These are phyloP conservation scores for Metschnikowia shivogae DNA, from an alignment of 805 yeast genomes.

Conservation along the genomic window DNA sequence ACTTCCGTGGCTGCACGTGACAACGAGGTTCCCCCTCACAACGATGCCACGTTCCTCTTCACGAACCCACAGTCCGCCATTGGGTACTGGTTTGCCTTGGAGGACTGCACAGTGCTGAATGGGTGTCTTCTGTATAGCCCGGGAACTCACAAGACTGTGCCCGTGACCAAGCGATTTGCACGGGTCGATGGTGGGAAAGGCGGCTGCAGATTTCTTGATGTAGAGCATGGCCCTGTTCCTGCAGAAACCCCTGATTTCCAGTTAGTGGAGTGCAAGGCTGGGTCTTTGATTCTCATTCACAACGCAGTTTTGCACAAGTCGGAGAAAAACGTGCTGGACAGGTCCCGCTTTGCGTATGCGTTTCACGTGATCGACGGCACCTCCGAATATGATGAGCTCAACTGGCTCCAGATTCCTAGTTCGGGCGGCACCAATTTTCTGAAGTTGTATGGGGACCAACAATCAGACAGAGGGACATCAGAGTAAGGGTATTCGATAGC, in stretches of 20 bases:
- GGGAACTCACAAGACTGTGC: constrained; percentile 60
- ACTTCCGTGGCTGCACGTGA: constrained; percentile 25
- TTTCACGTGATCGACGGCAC: constrained; percentile 75
- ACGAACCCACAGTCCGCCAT: constrained; percentile 68
- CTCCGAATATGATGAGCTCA: constrained; percentile 54
- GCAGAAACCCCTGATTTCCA: constrained; percentile 42
- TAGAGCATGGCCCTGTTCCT: constrained; percentile 20
- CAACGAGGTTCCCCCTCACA: constrained; percentile 69
- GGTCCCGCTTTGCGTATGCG: constrained; percentile 71
- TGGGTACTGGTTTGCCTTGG: constrained; percentile 81
- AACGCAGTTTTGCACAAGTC: constrained; percentile 71
- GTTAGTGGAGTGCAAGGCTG: constrained; percentile 62
- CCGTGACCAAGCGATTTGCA: constrained; percentile 60
- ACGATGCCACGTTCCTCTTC: constrained; percentile 68
- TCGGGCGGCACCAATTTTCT: constrained; percentile 61
- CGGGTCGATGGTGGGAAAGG: constrained; percentile 43
- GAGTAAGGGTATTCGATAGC: too few relatives aligned
- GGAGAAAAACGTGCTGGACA: constrained; percentile 49
- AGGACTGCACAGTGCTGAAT: constrained; percentile 61
- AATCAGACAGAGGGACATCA: too few relatives aligned
- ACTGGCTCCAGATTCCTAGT: constrained; percentile 79
- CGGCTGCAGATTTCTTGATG: constrained; percentile 55
- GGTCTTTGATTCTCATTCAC: constrained; percentile 66
- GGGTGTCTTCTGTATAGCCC: constrained; percentile 70
- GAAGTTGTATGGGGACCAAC: constrained; percentile 31